phyloP scores from a whole-genome alignment of 352 stramenopile species.

The Globisporangium heterothallicum region DNA sequence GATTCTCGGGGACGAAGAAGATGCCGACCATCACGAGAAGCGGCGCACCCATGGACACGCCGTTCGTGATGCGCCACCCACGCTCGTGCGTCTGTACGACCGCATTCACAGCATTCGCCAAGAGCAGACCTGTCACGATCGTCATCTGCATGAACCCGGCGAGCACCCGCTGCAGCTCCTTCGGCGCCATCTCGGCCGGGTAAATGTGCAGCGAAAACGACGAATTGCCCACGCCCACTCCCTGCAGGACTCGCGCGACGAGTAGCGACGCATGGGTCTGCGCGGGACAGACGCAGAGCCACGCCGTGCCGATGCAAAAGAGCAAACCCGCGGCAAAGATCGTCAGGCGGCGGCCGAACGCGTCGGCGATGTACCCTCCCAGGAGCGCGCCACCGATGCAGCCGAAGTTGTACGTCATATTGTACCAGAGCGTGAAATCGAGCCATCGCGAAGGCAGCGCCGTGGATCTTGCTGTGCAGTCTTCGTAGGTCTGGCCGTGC shows the following conservation, averaged over 20 bases:
- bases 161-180: background rate
- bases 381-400: slow-evolving; percentile 20
- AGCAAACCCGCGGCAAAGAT: slow-evolving; percentile 21
- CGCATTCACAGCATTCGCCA: slow-evolving; percentile 23
- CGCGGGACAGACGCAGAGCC: slow-evolving; percentile 13
- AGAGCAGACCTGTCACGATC: slow-evolving; percentile 20
- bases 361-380: slow-evolving; percentile 17
- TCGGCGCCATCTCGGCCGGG: background rate
- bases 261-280: slow-evolving; percentile 12
- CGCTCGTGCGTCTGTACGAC: slow-evolving; percentile 16
- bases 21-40: slow-evolving; percentile 28
- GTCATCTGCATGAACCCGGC: slow-evolving; percentile 24
- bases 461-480: slow-evolving; percentile 14
- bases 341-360: slow-evolving; percentile 16
- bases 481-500: slow-evolving; percentile 21
- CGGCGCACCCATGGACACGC: slow-evolving; percentile 17
- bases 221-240: slow-evolving; percentile 20
- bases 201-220: slow-evolving; percentile 27
- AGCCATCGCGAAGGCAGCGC: slow-evolving; percentile 16
- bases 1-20: slow-evolving; percentile 27
- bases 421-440: slow-evolving; percentile 22
- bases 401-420: slow-evolving; percentile 22
- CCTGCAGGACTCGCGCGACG: slow-evolving; percentile 20
- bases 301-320: slow-evolving; percentile 20
- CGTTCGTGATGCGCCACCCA: slow-evolving; percentile 26